Percentiles rank a stretch among this genome's conserved stretches.
Evolutionary conservation across 495 filamentous ascomycete species (phyloP).

Genomic region (Aspergillus affinis): DNA sequence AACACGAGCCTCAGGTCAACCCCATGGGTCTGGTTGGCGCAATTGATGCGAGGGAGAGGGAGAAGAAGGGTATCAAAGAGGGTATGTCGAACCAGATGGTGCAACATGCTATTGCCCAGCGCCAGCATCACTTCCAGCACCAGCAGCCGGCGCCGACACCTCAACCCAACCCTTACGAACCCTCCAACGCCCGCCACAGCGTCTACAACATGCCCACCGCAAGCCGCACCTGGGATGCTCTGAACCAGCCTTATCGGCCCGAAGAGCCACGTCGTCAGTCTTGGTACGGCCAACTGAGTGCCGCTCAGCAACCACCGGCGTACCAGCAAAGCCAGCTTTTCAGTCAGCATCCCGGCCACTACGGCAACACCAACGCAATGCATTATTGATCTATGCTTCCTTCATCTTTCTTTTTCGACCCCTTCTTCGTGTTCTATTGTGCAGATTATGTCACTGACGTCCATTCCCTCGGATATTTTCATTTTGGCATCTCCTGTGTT

Average conservation of each 20-base stretch:
- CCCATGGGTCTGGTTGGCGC: slow-evolving; percentile 68
- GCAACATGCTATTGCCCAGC: slow-evolving; percentile 74
- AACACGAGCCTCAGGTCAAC: slow-evolving; percentile 41
- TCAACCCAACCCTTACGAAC: slow-evolving; percentile 13
- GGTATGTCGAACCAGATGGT: slow-evolving; percentile 71
- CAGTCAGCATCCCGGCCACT: slow-evolving; percentile 28
- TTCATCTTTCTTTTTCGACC: not conserved
- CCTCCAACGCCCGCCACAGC: slow-evolving; percentile 11
- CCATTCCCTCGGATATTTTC: slow-evolving; percentile 9
- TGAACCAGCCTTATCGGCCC: slow-evolving; percentile 35
- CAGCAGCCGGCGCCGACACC: slow-evolving; percentile 18
- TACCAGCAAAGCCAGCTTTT: slow-evolving; percentile 32
- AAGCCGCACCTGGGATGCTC: slow-evolving; percentile 45
- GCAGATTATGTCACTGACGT: slow-evolving; percentile 1
- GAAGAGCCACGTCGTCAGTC: slow-evolving; percentile 42
- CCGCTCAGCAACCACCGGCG: slow-evolving; percentile 20
- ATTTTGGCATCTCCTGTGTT: slow-evolving; percentile 8
- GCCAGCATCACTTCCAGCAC: slow-evolving; percentile 58
- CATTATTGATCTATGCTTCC: slow-evolving; percentile 15
- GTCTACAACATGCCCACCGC: slow-evolving; percentile 44
- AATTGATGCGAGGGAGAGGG: slow-evolving; percentile 73
- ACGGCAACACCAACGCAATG: slow-evolving; percentile 27
- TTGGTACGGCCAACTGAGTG: slow-evolving; percentile 38
- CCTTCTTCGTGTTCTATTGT: not conserved
- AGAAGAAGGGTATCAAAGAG: slow-evolving; percentile 69